Evolutionary conservation across 2,329 filamentous ascomycete species (phyloP), one percentile per base, ranked within the genome.

Genomic region (Hymenoscyphus repandus): DNA sequence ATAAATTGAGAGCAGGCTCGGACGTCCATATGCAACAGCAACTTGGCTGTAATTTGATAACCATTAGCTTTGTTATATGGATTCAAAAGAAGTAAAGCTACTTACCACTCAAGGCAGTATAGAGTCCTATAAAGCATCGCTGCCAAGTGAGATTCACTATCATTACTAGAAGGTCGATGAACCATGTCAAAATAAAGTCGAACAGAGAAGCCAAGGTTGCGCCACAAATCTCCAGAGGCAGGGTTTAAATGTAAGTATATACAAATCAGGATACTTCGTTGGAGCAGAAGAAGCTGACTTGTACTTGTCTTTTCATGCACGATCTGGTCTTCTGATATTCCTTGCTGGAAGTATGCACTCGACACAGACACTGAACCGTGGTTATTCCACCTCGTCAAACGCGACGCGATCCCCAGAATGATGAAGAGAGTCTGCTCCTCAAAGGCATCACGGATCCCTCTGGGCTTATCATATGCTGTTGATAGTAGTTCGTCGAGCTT

Each of bases 121-220:
- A 43, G n/a, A 20, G 40, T 30, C 18, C 40, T 17, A 27, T 43
- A 43, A 27, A 43, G 40, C n/a, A 43, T 43, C 10, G 27, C 27
- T 43, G 40, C 18, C 27, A 27, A 43, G 20, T 20, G 6, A n/a
- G n/a, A 10, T 9, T 27, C 40, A 11, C 18, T 13, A 5, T 43
- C 40, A 43, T 27, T 17, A 22, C 27, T 17, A 27, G 40, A 27
- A 9, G 40, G 40, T 15, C 40, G 40, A 43, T 43, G 40, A 27
- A 43, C 18, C 40, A 43, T 43, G 40, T 43, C 40, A n/a, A 43
- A 43, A 27, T 43, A 43, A 11, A 43, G 40, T 43, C 40, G 40
- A 43, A 43, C n/a, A 13, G 40, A 43, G 27, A 43, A 43, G 22
- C 40, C 40, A 20, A 20, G 27, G 22, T 43, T 43, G 9, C 40